Evolutionary conservation across 2,329 filamentous ascomycete species (phyloP).

Genomic region (Phyllosticta citribraziliensis): DNA sequence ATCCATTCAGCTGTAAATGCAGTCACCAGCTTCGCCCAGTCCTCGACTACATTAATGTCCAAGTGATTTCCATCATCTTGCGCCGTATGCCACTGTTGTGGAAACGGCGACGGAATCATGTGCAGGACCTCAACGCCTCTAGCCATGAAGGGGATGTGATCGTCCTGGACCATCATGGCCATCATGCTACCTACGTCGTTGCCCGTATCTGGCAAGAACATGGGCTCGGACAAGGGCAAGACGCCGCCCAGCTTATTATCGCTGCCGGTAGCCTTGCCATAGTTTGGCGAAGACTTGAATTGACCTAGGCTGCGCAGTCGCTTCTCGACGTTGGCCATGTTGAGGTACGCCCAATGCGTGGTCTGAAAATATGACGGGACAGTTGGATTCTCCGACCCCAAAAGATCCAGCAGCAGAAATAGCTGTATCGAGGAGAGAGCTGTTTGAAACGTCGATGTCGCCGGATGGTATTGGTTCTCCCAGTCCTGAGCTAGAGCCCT

Average conservation of each 20-base stretch:
- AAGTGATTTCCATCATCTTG: constrained; percentile 77
- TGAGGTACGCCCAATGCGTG: constrained; percentile 87
- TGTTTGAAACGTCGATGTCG: constrained; percentile 64
- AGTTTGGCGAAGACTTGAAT: constrained; percentile 53
- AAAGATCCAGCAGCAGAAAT: constrained; percentile 83
- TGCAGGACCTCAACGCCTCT: constrained; percentile 84
- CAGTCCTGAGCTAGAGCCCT: constrained; percentile 68
- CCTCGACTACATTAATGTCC: constrained; percentile 67
- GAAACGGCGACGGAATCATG: constrained; percentile 77
- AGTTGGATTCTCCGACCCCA: constrained; percentile 58
- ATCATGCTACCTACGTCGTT: constrained; percentile 43
- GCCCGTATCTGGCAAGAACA: constrained; percentile 57
- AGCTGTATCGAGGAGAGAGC: constrained; percentile 71
- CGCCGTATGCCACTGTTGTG: constrained; percentile 75
- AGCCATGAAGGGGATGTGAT: constrained; percentile 83
- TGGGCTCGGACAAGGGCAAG: constrained; percentile 22
- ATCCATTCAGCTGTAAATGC: constrained; percentile 89
- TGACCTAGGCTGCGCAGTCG: constrained; percentile 59
- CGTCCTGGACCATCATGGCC: constrained; percentile 58
- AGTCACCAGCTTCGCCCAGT: constrained; percentile 78
- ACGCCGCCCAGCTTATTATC: constrained; percentile 15
- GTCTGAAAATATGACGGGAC: constrained; percentile 82
- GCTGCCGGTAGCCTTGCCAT: constrained; percentile 21
- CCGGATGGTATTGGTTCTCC: constrained; percentile 60
- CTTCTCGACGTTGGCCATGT: constrained; percentile 62